phyloP scores from a whole-genome alignment of 1,284 basidiomycete species.

The Cerrena zonata region DNA sequence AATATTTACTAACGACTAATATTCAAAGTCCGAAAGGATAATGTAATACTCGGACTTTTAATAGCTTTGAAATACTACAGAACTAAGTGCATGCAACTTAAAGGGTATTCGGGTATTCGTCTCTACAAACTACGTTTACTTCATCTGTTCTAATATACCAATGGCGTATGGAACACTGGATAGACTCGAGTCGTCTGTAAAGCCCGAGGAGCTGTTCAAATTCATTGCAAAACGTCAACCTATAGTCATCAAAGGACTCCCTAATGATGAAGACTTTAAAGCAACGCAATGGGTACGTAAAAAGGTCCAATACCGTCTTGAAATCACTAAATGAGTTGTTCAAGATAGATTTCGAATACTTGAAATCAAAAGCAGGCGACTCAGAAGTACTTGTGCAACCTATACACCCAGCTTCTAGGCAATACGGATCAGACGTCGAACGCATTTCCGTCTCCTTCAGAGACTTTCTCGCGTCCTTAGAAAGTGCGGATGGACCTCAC shows the following conservation, averaged over 20 bases:
- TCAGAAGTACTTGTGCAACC: slow-evolving; percentile 27
- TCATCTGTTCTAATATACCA: too few relatives aligned
- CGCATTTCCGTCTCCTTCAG: slow-evolving; percentile 23
- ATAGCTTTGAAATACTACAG: too few relatives aligned
- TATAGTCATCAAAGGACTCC: slow-evolving; percentile 23
- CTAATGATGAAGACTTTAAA: slow-evolving; percentile 25
- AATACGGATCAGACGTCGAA: slow-evolving; percentile 28
- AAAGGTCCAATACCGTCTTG: neutral
- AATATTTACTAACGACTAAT: too few relatives aligned
- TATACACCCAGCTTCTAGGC: slow-evolving; percentile 22
- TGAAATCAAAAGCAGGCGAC: slow-evolving; percentile 23
- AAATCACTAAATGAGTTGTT: neutral
- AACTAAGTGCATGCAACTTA: too few relatives aligned
- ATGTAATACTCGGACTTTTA: too few relatives aligned
- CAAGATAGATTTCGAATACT: slow-evolving; percentile 22
- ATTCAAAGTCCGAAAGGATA: too few relatives aligned
- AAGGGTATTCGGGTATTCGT: too few relatives aligned
- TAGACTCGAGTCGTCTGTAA: neutral
- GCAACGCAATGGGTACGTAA: slow-evolving; percentile 24
- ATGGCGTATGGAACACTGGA: neutral
- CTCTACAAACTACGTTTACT: too few relatives aligned
- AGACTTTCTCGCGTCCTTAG: slow-evolving; percentile 21
- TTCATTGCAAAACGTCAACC: slow-evolving; percentile 25
- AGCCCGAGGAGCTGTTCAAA: slow-evolving; percentile 6
- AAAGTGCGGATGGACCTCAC: slow-evolving; percentile 18